phyloP scores from a whole-genome alignment of 306 rosid genomes.

The Citrullus colocynthis region DNA sequence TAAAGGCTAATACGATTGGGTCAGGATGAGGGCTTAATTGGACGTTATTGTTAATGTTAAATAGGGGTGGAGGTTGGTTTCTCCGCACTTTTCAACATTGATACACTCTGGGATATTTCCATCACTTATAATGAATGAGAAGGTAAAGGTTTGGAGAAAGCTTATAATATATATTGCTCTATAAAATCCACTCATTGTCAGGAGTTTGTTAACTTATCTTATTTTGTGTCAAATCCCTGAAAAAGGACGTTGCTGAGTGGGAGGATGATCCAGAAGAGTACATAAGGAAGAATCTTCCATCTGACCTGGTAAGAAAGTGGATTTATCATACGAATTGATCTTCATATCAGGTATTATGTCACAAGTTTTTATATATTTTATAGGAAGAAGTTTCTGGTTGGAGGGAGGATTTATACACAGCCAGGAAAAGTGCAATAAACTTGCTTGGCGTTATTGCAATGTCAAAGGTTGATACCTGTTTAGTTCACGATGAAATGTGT shows the following conservation, averaged over 20 bases:
- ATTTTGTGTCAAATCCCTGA: slow-evolving; percentile 17
- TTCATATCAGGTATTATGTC: neutral
- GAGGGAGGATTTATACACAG: slow-evolving; percentile 83
- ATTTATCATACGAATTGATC: neutral
- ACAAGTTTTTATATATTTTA: neutral
- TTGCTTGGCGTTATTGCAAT: slow-evolving; percentile 72
- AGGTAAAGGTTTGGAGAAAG: slow-evolving; percentile 33
- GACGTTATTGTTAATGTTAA: neutral
- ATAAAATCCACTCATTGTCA: neutral
- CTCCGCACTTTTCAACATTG: slow-evolving; percentile 64
- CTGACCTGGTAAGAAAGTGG: slow-evolving; percentile 56
- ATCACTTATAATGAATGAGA: slow-evolving; percentile 65
- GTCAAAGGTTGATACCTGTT: slow-evolving; percentile 50
- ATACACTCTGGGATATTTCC: slow-evolving; percentile 76
- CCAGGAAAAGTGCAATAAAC: slow-evolving; percentile 82
- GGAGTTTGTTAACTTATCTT: slow-evolving; percentile 6
- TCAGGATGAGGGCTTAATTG: neutral
- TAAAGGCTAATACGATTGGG: neutral
- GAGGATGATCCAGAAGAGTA: slow-evolving; percentile 90
- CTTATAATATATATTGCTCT: neutral
- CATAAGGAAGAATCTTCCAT: slow-evolving; percentile 77
- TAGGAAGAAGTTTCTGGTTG: slow-evolving; percentile 81
- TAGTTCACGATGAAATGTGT: neutral
- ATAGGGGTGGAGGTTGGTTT: slow-evolving; percentile 91
- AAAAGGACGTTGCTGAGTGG: slow-evolving; percentile 73